A percentile compares a stretch with the other conserved stretches of the same genome.
Conservation (phyloP, 306 rosid genomes). For the Cucurbita ficifolia region DNA sequence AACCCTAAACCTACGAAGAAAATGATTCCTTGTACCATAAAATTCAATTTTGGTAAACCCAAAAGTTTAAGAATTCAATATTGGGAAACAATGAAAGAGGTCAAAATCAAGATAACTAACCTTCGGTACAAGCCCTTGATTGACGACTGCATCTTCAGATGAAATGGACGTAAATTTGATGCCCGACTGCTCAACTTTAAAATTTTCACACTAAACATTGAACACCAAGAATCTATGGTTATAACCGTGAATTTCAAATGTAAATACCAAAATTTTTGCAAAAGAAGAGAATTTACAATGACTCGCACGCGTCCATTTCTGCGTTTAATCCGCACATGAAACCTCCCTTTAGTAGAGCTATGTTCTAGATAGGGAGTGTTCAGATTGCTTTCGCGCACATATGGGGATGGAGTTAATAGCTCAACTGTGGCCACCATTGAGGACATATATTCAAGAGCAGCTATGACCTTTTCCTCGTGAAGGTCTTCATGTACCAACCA, state of each 20-base stretch:
- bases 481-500: constrained; percentile 75
- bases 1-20: neutral
- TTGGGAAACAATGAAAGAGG: neutral
- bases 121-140: constrained; percentile 62
- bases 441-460: constrained; percentile 67
- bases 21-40: neutral
- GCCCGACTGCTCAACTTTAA: constrained; percentile 37
- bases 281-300: constrained; percentile 36
- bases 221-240: constrained; percentile 4
- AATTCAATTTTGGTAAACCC: neutral
- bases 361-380: constrained; percentile 27
- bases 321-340: constrained; percentile 64
- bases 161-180: constrained; percentile 39
- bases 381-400: constrained; percentile 21
- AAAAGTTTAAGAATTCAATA: neutral
- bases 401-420: constrained; percentile 33
- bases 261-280: neutral
- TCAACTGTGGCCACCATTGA: constrained; percentile 66
- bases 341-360: constrained; percentile 44
- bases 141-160: constrained; percentile 29
- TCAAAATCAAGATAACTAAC: constrained; percentile 23
- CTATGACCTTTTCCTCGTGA: constrained; percentile 55
- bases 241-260: neutral
- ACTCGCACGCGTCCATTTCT: constrained; percentile 92
- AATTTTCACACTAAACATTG: constrained; percentile 47